These are phyloP conservation scores for Hyaloscypha hepaticicola DNA, from an alignment of 495 filamentous ascomycete species.

Conservation along the genomic window DNA sequence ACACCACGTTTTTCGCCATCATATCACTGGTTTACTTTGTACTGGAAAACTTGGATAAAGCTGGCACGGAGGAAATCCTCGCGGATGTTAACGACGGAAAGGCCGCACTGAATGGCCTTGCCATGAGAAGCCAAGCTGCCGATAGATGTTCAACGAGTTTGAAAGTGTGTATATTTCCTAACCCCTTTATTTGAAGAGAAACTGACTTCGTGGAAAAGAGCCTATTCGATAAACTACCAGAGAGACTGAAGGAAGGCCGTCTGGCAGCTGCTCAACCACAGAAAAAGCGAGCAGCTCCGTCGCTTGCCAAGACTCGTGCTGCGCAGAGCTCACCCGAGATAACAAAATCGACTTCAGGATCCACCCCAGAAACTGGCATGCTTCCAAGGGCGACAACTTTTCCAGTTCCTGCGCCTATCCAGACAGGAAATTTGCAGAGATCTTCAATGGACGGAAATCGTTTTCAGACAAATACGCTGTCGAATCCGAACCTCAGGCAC, in stretches of 20 bases:
- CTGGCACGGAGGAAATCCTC: conserved; percentile 72
- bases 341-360: conserved; percentile 30
- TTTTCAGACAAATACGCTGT: conserved; percentile 24
- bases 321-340: conserved; percentile 35
- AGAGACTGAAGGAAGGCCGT: conserved; percentile 54
- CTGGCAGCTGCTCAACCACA: conserved; percentile 36
- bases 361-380: conserved; percentile 29
- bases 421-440: conserved; percentile 18
- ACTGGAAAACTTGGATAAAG: conserved; percentile 81
- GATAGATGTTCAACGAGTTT: conserved; percentile 78
- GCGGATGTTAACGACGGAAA: conserved; percentile 82
- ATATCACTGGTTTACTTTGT: conserved; percentile 87
- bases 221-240: conserved; percentile 80
- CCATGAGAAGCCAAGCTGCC: conserved; percentile 83
- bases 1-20: conserved; percentile 93
- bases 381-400: conserved; percentile 37
- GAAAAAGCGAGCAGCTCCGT: conserved; percentile 59
- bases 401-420: conserved; percentile 23
- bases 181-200: conserved; percentile 15
- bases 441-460: conserved; percentile 13
- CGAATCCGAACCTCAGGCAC: conserved; percentile 30
- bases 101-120: conserved; percentile 72
- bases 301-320: conserved; percentile 32
- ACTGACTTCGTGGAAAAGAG: conserved; percentile 45
- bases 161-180: conserved; percentile 47